Evolutionary conservation across 225 moss, liverwort and hornwort species (phyloP), one percentile per base, ranked within the genome.

Genomic region (Rhytidiadelphus loreus): DNA sequence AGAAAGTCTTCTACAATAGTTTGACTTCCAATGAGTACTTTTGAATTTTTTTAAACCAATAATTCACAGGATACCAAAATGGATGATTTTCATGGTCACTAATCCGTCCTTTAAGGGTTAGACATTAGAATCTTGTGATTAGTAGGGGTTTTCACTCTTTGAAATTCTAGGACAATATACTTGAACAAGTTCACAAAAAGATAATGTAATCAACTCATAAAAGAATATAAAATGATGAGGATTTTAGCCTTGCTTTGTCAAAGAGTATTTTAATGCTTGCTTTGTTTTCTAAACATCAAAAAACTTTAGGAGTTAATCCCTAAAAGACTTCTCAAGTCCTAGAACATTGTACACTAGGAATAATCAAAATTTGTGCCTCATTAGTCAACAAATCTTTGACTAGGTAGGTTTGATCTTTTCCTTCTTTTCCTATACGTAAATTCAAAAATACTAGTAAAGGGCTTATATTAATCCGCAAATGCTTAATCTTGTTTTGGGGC

Each of bases 401-500:
- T 14, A 25, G 5, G 4, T 70, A 14, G 8, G 13, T 30, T 74
- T 74, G 19, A 48, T 74, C 3, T 48, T 3, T 48, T 1, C 30
- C n/a, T n/a, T 30, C 30, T 12, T 6, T 16, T 74, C 30, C 7
- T 25, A 25, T 5, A 24, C 13, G 13, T 39, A 5, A 41, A 69
- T 8, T 13, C 24, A 69, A n/a, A 69, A 39, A 3, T 13, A 68
- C 2, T 20, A 20, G 11, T 37, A 0, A 39, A 69, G 8, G 24
- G 13, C 39, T 25, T 41, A 69, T 24, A 13, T 24, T 4, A 69
- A 39, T 2, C 13, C 4, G 8, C 41, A 70, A 70, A 41, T 25
- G 70, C 2, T 2, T 1, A 25, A 41, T 5, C 3, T 3, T 26
- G 1, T 43, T 26, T 41, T 5, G 2, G 25, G 2, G 5, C 41